Evolutionary conservation across 2,329 filamentous ascomycete genomes (phyloP), one percentile per base, ranked within the genome.

Genomic region (Hypoxylon rubiginosum): DNA sequence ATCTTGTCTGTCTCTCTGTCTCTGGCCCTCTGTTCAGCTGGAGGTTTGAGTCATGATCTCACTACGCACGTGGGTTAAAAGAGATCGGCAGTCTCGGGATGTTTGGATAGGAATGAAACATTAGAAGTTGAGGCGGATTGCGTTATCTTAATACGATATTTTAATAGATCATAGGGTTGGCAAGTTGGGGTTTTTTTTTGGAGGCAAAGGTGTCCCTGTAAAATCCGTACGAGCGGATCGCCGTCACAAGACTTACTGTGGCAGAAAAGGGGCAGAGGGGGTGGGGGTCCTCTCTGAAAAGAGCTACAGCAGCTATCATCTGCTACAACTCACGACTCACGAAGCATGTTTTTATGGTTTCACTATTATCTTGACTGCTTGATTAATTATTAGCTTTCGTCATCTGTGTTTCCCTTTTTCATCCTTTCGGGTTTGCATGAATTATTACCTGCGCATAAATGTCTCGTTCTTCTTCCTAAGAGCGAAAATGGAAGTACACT

Each of bases 11-110:
- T 32, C n/a, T n/a, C n/a, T n/a, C n/a, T n/a, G n/a, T n/a, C n/a
- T n/a, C n/a, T n/a, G n/a, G n/a, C n/a, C n/a, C n/a, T 26, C 52
- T 32, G 11, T 24, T 55, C 21, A 64, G 30, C 36, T 41, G 39
- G 56, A 52, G 46, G 50, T n/a, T 59, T 55, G 54, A 59, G 48
- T 68, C 51, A 66, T 68, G 64, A 62, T 67, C 64, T 67, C 67
- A 61, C 61, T 64, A 46, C 50, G 28, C 57, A 58, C 34, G 53
- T 56, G 43, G 55, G 50, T 34, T 66, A 26, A 36, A 43, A 59
- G 53, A 49, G 67, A 70, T 70, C 67, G 58, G 65, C 67, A 63
- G 58, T 61, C 48, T 66, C 62, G 67, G 65, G 55, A 50, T 46
- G 45, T 52, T 56, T 4, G 28, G 26, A 58, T 30, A 56, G 46